Conservation (phyloP, 805 yeast genomes). For the Saturnispora serradocipensis region DNA sequence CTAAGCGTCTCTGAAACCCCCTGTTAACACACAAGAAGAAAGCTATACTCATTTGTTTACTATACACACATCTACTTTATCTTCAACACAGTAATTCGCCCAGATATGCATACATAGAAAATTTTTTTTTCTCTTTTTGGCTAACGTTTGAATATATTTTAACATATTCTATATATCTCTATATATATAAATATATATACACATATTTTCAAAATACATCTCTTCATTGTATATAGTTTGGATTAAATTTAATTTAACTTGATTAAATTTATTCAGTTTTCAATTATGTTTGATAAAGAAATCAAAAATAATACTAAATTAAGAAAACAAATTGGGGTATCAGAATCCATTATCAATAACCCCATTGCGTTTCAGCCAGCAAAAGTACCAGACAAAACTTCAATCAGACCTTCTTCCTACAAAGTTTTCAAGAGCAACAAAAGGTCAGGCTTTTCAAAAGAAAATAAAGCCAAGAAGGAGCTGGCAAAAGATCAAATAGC, state of each 20-base stretch:
- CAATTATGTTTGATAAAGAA: not conserved
- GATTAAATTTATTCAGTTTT: not conserved
- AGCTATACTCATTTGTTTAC: not conserved
- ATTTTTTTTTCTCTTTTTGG: not conserved
- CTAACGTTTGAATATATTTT: not conserved
- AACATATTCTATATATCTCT: too few relatives aligned
- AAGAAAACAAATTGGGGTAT: not conserved
- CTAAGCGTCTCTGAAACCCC: not conserved
- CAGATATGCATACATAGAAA: not conserved
- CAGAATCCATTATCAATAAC: constrained; percentile 35
- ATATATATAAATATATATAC: too few relatives aligned
- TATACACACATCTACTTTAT: not conserved
- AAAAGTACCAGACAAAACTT: constrained; percentile 40
- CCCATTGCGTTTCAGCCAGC: constrained; percentile 61
- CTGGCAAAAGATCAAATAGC: not conserved
- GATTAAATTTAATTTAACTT: not conserved
- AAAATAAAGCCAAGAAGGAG: not conserved
- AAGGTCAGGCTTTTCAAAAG: not conserved
- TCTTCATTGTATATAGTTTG: not conserved
- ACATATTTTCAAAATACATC: not conserved
- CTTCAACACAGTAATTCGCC: not conserved
- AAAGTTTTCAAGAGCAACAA: constrained; percentile 28
- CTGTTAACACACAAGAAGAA: constrained; percentile 1
- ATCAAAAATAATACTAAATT: not conserved
- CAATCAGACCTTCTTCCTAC: constrained; percentile 41